Base-by-base conservation (phyloP, 106 monocot species). In the Cymbidium sinense region DNA sequence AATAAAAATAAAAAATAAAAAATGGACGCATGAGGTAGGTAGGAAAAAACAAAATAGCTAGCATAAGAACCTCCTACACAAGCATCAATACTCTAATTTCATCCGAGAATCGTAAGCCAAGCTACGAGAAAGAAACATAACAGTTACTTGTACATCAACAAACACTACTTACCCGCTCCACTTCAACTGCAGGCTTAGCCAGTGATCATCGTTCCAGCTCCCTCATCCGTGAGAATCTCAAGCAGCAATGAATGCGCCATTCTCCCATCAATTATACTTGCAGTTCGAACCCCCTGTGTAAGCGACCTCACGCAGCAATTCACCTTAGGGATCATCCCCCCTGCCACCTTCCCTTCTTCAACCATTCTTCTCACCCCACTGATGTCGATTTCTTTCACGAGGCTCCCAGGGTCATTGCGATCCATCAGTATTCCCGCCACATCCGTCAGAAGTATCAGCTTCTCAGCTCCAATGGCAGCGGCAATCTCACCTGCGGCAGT, bases 281-380 rank as follows among this genome's bases (percentile, higher is more conserved):
- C 92, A 7, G 94, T 94, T 65, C 78, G 73, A n/a, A 98, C 92
- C 9, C 94, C 98, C 81, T 98, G 94, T 0, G 91, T 89, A 3
- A 98, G 82, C 7, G 98, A 82, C 76, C 91, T 83, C 19, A 91
- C 84, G 52, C 94, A 98, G 73, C 98, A 98, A 35, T 85, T 77
- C 43, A 98, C 91, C 87, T 98, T 98, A 2, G 96, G 98, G 30
- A 98, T 98, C 98, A 98, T 98, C 36, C 94, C 98, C 2, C 98
- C 98, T 1, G 87, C 91, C 27, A 98, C 83, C 82, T 86, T 92
- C 79, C 94, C 91, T 37, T 94, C 91, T 69, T 79, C 83, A 43
- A 88, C 72, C 96, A 96, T 88, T 79, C 70, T 91, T 83, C 88
- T 88, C 25, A 90, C 81, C n/a, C 90, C 88, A 10, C 25, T 75